These are phyloP conservation scores for Saussurea involucrata DNA, from an alignment of 129 eudicot species.

Conservation along the genomic window DNA sequence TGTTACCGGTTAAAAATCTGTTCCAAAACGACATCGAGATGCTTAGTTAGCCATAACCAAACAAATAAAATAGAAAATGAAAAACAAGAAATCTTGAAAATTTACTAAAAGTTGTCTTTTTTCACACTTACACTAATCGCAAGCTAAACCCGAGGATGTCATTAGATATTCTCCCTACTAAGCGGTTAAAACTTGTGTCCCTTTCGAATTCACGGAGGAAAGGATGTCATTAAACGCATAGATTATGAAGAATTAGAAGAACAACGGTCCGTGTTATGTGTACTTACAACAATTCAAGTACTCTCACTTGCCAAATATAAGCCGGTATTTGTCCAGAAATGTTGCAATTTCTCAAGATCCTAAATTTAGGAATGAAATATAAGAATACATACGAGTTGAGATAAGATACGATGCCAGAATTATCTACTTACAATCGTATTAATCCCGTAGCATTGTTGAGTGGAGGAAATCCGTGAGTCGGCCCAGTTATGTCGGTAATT, in stretches of 20 bases:
- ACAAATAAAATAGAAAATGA: background rate
- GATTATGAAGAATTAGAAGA: background rate
- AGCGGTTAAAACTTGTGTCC: constrained; percentile 72
- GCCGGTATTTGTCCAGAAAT: constrained; percentile 64
- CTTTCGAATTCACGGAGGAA: constrained; percentile 37
- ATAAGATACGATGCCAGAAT: background rate
- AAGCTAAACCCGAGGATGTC: constrained; percentile 51
- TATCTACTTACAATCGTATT: constrained; percentile 50
- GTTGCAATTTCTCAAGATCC: constrained; percentile 85
- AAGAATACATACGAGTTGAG: background rate
- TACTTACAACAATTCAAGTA: constrained; percentile 62
- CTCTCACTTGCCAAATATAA: constrained; percentile 60
- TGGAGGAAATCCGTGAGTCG: constrained; percentile 53
- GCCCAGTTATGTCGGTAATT: constrained; percentile 61
- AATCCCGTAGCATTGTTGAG: constrained; percentile 47
- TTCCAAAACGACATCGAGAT: constrained; percentile 9
- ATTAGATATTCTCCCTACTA: constrained; percentile 60
- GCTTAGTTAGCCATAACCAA: background rate
- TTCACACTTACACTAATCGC: constrained; percentile 56
- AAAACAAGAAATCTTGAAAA: constrained; percentile 11
- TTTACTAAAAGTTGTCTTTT: background rate
- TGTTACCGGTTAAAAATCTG: constrained; percentile 72
- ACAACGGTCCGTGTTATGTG: background rate
- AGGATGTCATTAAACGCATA: background rate
- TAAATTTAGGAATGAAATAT: constrained; percentile 31